A percentile compares a stretch with the other conserved stretches of the same genome.
Evolutionary conservation across 441 rosid genomes (phyloP).

Genomic region (Adansonia madagascariensis): DNA sequence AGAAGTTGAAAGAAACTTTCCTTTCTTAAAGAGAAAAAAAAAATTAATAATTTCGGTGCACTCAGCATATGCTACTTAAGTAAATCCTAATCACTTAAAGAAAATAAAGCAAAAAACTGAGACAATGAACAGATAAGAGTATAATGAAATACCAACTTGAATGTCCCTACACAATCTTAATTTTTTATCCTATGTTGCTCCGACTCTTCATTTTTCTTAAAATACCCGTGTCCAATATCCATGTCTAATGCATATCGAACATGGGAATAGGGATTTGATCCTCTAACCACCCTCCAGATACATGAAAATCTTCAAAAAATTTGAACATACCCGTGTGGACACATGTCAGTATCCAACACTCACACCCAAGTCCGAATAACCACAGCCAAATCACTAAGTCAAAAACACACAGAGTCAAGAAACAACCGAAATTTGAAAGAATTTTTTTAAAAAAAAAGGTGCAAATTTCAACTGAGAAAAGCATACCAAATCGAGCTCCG

Average conservation of each 20-base stretch:
- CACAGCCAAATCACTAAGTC: neutral
- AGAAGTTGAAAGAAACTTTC: conserved; percentile 6
- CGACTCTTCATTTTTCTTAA: too few species aligned
- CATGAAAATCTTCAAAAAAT: too few species aligned
- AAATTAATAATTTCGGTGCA: neutral
- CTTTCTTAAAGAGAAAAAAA: neutral
- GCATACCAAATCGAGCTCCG: conserved; percentile 84
- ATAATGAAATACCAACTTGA: neutral
- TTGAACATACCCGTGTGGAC: too few species aligned
- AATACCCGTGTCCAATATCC: too few species aligned
- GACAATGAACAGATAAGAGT: neutral
- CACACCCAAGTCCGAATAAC: too few species aligned
- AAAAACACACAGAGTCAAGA: neutral
- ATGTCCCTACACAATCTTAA: neutral
- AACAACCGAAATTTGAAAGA: neutral
- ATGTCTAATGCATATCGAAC: too few species aligned
- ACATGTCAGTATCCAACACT: too few species aligned
- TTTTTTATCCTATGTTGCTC: neutral
- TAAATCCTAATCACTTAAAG: neutral
- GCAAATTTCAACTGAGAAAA: neutral
- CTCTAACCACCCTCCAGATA: too few species aligned
- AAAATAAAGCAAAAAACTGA: neutral
- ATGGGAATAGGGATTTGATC: too few species aligned
- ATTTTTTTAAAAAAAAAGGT: neutral
- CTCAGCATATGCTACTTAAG: neutral